Base-by-base conservation (phyloP, 345 rosid species). In the Passiflora organensis region DNA sequence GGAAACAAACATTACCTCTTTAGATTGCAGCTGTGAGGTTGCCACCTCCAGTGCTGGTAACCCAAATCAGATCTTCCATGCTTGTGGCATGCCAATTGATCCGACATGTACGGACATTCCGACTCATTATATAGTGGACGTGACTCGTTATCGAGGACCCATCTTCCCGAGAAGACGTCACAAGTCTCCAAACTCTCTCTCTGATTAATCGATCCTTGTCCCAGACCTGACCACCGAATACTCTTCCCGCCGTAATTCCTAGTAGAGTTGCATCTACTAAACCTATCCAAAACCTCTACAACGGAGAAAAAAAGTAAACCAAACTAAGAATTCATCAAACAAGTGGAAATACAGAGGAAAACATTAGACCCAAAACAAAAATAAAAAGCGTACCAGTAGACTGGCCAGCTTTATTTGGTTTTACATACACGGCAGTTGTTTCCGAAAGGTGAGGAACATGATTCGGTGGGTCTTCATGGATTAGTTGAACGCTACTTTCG, bases 1-100 rank as follows among this genome's bases (percentile, higher is more conserved):
- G 8, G 34, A 8, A 28, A 28, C 3, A 28, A 28, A 16, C 37
- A 20, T 6, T 50, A 85, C 96, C 86, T 82, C 67, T 86, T 86
- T 68, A 93, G 61, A 71, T 82, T 80, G 83, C 99, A 93, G 66
- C 66, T 22, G 61, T 82, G 86, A 56, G 97, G 99, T 57, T 89
- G 99, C 97, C 99, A 93, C 74, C 97, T 86, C 99, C 99, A 84
- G 37, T 81, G 48, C 65, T 80, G 97, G 61, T 81, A 84, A 2
- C 67, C 62, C 72, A 93, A 66, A 79, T 93, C 97, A 48, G 80
- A 23, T 81, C 99, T 78, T 19, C 99, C 99, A 72, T 93, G 95
- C 78, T 80, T 93, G 58, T 86, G 91, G 50, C 99, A 93, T 11
- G 99, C 95, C 70, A 93, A 34, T 65, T 93, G 99, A 62, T 93